A percentile compares a stretch with the other conserved stretches of the same genome.
Evolutionary conservation across 352 stramenopile genomes (phyloP).

Genomic region (Pythium aphanidermatum): DNA sequence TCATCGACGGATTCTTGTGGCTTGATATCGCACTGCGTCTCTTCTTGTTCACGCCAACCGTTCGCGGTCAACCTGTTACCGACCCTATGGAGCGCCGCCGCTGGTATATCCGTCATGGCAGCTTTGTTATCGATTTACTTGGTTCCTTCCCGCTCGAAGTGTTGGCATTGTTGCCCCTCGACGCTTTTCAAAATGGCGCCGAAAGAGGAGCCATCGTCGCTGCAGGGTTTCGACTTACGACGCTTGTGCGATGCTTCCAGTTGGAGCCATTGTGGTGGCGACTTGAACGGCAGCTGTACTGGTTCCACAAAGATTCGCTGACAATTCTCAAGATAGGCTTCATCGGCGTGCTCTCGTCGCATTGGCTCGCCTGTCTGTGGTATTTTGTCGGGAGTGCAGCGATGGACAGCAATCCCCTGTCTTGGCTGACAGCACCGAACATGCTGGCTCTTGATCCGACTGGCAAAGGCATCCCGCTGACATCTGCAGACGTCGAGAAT

Average conservation of each 20-base stretch:
- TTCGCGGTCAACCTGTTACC: conserved; percentile 13
- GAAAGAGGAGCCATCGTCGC: conserved; percentile 11
- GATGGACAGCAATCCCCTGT: conserved; percentile 11
- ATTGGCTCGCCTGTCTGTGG: conserved; percentile 26
- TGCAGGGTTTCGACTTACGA: conserved; percentile 17
- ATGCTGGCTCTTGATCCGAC: conserved; percentile 17
- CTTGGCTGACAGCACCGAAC: conserved; percentile 19
- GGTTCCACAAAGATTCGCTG: conserved; percentile 19
- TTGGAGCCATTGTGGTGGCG: conserved; percentile 24
- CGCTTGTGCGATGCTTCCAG: conserved; percentile 23
- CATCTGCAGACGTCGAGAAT: not conserved
- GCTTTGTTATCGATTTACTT: conserved; percentile 19
- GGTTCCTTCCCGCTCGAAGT: conserved; percentile 23
- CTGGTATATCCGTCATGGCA: conserved; percentile 19
- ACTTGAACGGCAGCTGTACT: conserved; percentile 18
- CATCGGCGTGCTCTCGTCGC: conserved; percentile 21
- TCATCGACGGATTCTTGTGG: conserved; percentile 24
- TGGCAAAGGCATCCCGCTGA: conserved; percentile 3
- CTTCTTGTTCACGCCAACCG: conserved; percentile 16
- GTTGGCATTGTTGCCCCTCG: conserved; percentile 15
- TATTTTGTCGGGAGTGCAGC: conserved; percentile 15
- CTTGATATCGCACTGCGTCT: conserved; percentile 22
- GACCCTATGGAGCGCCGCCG: conserved; percentile 3
- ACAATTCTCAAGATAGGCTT: conserved; percentile 22
- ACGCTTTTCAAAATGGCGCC: conserved; percentile 1